Evolutionary conservation across 352 stramenopile species (phyloP).

Genomic region (Phytopythium sindhum): DNA sequence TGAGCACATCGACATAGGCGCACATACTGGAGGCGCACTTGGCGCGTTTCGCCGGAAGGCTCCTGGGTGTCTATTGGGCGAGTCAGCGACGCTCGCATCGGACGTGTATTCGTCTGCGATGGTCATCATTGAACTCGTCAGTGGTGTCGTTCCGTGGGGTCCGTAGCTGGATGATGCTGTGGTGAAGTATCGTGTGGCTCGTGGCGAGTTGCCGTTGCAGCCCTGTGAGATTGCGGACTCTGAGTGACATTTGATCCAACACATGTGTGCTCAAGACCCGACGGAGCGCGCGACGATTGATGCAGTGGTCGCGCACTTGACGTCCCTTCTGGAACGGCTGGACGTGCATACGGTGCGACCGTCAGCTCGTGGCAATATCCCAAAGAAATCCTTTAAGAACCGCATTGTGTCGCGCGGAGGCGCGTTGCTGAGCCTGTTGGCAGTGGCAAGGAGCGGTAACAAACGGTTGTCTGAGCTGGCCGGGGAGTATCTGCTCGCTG

Average conservation of each 20-base stretch:
- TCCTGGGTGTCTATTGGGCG: slow-evolving; percentile 16
- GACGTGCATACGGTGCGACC: neutral
- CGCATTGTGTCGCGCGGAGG: neutral
- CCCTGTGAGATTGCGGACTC: neutral
- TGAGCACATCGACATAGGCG: slow-evolving; percentile 8
- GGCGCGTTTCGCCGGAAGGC: slow-evolving; percentile 28
- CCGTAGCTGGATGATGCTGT: neutral
- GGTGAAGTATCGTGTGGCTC: neutral
- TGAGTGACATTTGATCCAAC: neutral
- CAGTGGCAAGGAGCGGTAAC: neutral
- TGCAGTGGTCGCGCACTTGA: neutral
- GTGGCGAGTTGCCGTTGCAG: neutral
- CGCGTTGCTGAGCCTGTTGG: neutral
- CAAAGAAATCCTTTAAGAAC: neutral
- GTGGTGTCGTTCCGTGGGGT: neutral
- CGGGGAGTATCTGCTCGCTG: neutral
- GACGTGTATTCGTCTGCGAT: slow-evolving; percentile 8
- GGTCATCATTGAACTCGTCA: slow-evolving; percentile 2
- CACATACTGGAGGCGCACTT: slow-evolving; percentile 5
- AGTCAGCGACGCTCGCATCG: neutral
- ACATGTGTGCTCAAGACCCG: neutral
- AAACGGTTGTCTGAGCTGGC: neutral
- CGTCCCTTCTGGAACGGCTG: neutral
- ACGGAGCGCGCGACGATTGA: neutral
- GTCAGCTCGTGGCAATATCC: neutral